Conservation (phyloP, 176 grass and related monocot genomes). For the Panicum miliaceum region DNA sequence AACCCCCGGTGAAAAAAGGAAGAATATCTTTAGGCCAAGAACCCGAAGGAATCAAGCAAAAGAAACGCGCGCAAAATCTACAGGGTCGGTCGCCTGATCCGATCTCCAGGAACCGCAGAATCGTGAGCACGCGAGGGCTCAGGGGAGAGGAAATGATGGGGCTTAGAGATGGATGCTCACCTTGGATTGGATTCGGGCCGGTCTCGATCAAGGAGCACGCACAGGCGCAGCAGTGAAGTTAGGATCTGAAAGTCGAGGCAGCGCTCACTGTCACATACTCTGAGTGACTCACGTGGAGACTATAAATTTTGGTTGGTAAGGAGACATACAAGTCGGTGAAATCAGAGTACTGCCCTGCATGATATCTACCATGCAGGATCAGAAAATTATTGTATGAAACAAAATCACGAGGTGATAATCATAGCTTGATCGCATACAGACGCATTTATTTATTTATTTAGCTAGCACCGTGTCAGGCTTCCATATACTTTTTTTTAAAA, state of each 20-base stretch:
- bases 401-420: neutral
- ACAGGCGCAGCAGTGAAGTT: too few relatives aligned
- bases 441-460: too few relatives aligned
- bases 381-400: neutral
- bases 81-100: neutral
- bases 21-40: too few relatives aligned
- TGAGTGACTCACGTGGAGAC: too few relatives aligned
- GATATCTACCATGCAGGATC: neutral
- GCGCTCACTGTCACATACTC: too few relatives aligned
- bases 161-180: neutral
- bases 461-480: too few relatives aligned
- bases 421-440: neutral
- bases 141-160: neutral
- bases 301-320: neutral
- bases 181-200: slow-evolving; percentile 21
- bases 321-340: neutral
- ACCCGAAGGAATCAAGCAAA: neutral
- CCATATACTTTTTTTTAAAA: too few relatives aligned
- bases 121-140: neutral
- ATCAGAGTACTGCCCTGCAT: neutral
- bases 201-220: too few relatives aligned
- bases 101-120: slow-evolving; percentile 35
- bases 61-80: neutral
- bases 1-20: too few relatives aligned
- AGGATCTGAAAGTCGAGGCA: too few relatives aligned